A percentile compares a stretch with the other conserved stretches of the same genome.
Conservation (phyloP, 1,139 yeast genomes). For the Kurtzmaniella quercitrusa region DNA sequence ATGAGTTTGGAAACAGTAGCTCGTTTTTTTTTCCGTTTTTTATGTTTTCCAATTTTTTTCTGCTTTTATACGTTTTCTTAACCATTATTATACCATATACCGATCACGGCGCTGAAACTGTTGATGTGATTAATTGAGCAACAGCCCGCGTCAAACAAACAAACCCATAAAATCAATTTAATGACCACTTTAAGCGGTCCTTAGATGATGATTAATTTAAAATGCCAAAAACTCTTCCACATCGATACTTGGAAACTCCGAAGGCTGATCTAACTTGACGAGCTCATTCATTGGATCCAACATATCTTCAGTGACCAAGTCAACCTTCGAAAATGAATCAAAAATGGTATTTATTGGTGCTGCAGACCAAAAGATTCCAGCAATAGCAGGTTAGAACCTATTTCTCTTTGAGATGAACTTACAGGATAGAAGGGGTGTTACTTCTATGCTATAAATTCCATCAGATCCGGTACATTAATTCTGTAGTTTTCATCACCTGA, state of each 20-base stretch:
- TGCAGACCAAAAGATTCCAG: conserved; percentile 29
- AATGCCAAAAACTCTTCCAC: conserved; percentile 4
- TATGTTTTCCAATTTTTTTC: conserved; percentile 3
- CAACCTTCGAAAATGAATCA: conserved; percentile 12
- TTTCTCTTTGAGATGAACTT: neutral
- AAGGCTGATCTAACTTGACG: neutral
- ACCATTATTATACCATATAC: neutral
- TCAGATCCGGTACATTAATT: conserved; percentile 24
- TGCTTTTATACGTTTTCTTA: neutral
- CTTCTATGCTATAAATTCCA: conserved; percentile 37
- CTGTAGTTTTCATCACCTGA: conserved; percentile 14
- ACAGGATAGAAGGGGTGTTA: conserved; percentile 17
- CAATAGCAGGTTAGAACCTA: conserved; percentile 1
- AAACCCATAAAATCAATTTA: too few species aligned
- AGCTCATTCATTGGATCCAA: conserved; percentile 1
- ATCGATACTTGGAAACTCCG: conserved; percentile 3
- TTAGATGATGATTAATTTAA: too few species aligned
- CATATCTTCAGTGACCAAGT: conserved; percentile 1
- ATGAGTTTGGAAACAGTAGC: neutral
- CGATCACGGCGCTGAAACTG: neutral
- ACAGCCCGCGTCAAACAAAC: neutral
- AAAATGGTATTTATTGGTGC: conserved; percentile 38
- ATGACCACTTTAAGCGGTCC: too few species aligned
- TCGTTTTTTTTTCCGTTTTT: conserved; percentile 2
- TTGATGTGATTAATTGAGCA: neutral